These are phyloP conservation scores for Metschnikowia orientalis DNA, from an alignment of 805 yeast genomes.

Conservation along the genomic window DNA sequence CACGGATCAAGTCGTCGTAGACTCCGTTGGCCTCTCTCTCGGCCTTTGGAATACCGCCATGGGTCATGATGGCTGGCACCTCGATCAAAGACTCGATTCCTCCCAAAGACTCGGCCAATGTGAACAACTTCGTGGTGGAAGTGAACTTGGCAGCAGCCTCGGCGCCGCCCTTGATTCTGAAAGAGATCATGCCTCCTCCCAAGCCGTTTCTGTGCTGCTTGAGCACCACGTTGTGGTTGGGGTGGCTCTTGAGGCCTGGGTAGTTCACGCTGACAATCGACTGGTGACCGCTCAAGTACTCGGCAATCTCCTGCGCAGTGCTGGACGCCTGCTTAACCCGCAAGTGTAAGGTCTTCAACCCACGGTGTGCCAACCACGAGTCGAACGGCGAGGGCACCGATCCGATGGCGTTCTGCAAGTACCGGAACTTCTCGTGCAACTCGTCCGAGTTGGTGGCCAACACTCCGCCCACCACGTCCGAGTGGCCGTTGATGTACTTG, in stretches of 20 bases:
- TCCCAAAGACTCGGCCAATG: constrained; percentile 86
- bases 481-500: constrained; percentile 88
- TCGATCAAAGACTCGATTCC: constrained; percentile 84
- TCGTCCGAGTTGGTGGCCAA: constrained; percentile 63
- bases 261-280: constrained; percentile 68
- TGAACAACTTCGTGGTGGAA: constrained; percentile 68
- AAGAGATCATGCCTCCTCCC: constrained; percentile 91
- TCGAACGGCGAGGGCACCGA: constrained; percentile 89
- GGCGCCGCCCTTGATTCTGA: constrained; percentile 81
- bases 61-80: constrained; percentile 90
- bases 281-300: constrained; percentile 49
- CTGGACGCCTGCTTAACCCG: constrained; percentile 66
- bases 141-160: constrained; percentile 71
- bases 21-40: constrained; percentile 79
- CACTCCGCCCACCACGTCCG: constrained; percentile 86
- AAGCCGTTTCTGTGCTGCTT: constrained; percentile 78
- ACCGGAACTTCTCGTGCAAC: constrained; percentile 60
- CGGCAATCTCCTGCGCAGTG: constrained; percentile 67
- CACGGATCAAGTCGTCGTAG: constrained; percentile 73
- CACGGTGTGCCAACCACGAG: constrained; percentile 90
- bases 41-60: constrained; percentile 79
- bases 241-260: constrained; percentile 73
- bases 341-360: constrained; percentile 80
- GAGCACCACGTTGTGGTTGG: constrained; percentile 56
- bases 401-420: constrained; percentile 84